Base-by-base conservation (phyloP, 225 moss, liverwort and hornwort genomes). In the Lunularia cruciata region DNA sequence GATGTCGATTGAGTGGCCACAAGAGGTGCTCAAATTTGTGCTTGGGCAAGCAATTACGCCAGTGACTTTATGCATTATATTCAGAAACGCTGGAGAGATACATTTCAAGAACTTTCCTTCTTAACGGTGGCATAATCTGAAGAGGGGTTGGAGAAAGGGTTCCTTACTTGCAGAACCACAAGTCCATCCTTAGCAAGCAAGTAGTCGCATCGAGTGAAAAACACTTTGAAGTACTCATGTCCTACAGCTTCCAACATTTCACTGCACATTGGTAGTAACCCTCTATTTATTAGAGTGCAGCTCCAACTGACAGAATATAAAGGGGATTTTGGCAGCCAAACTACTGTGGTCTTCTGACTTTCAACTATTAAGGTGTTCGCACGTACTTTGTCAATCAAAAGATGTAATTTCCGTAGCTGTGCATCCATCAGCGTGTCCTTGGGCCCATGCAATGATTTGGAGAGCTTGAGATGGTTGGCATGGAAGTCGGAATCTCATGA, bases 191-290 rank as follows among this genome's bases (percentile, higher is more conserved):
- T 36, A 6, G 88, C 93, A 20, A 93, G 88, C 34, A 93, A 79
- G 61, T 75, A 62, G 54, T 93, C 93, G 60, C 85, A 90, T 48
- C 77, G 43, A 58, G 60, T 79, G 73, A 93, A 93, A 63, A 81
- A 93, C 47, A 90, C 88, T 28, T 77, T 61, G 45, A 82, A 86
- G 62, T 87, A 90, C 66, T 90, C 84, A 35, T 88, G 90, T 20
- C 93, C 93, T 37, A 94, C 93, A 18, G 82, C 82, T 79, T 90
- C 93, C 77, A 94, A 20, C 93, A 90, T 95, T 88, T 95, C 95
- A 81, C 90, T 90, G 87, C 83, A 82, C 43, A 57, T 48, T 40
- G 23, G n/a, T n/a, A n/a, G n/a, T n/a, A n/a, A n/a, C n/a, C n/a
- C n/a, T n/a, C n/a, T n/a, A n/a, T n/a, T n/a, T n/a, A n/a, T n/a